Conservation (phyloP, 2,329 filamentous ascomycete species). For the Aspergillus chevalieri region DNA sequence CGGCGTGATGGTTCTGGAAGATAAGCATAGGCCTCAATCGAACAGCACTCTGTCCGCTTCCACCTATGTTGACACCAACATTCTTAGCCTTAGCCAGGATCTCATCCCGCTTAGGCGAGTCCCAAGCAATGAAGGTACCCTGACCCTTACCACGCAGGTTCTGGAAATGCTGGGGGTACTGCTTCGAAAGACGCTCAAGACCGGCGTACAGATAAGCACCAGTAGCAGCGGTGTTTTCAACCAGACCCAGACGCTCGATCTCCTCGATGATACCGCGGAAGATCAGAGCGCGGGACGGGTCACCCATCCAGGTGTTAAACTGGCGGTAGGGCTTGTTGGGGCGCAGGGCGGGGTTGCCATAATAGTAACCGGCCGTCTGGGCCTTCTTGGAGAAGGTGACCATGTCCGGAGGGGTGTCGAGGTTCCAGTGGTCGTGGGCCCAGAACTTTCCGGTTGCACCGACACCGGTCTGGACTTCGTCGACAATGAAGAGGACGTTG, state of each 20-base stretch:
- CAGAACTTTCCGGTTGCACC: conserved; percentile 92
- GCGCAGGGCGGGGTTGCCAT: conserved; percentile 67
- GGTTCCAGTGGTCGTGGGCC: conserved; percentile 93
- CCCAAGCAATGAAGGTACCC: conserved; percentile 91
- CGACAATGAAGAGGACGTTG: conserved; percentile 77
- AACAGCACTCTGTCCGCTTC: conserved; percentile 68
- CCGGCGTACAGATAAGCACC: conserved; percentile 72
- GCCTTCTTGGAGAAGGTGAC: conserved; percentile 96
- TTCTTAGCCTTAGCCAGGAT: conserved; percentile 73
- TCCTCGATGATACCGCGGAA: conserved; percentile 83
- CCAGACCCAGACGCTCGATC: conserved; percentile 69
- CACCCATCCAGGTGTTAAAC: conserved; percentile 98
- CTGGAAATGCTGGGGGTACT: conserved; percentile 70
- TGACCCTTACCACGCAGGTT: conserved; percentile 83
- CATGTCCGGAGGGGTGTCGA: conserved; percentile 75
- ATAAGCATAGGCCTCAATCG: conserved; percentile 82
- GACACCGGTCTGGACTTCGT: conserved; percentile 90
- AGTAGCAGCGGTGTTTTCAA: conserved; percentile 68
- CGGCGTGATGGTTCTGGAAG: conserved; percentile 82
- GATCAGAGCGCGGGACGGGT: conserved; percentile 75
- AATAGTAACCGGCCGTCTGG: conserved; percentile 90
- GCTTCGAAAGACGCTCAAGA: conserved; percentile 60
- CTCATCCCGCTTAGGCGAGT: conserved; percentile 71
- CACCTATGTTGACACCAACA: conserved; percentile 80
- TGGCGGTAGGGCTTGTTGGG: conserved; percentile 93